Evolutionary conservation across 1,284 basidiomycete species (phyloP).

Genomic region (Schizophyllum amplum): DNA sequence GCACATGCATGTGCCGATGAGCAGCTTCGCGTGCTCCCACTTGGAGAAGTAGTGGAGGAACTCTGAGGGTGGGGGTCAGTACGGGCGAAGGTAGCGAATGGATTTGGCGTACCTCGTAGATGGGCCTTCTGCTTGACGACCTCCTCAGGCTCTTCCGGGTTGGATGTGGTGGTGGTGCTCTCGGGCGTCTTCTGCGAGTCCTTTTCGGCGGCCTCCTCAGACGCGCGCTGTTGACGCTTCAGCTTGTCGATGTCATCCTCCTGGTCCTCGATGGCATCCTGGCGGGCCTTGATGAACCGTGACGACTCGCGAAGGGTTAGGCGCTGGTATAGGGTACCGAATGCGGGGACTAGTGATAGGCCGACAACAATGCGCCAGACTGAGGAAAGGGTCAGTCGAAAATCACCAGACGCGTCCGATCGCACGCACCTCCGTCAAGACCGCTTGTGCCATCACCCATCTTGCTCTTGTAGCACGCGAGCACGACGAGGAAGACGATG

Average conservation of each 20-base stretch:
- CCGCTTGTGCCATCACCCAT: conserved; percentile 50
- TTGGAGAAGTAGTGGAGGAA: conserved; percentile 33
- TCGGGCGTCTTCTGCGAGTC: background rate
- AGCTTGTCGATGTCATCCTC: conserved; percentile 27
- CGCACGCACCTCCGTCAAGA: conserved; percentile 52
- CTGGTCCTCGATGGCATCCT: conserved; percentile 19
- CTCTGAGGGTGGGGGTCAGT: conserved; percentile 17
- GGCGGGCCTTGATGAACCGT: conserved; percentile 40
- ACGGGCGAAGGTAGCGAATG: background rate
- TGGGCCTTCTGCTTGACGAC: conserved; percentile 29
- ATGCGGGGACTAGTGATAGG: conserved; percentile 33
- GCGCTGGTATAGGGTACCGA: conserved; percentile 54
- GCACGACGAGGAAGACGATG: conserved; percentile 60
- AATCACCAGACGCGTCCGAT: background rate
- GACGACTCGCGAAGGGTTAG: conserved; percentile 66
- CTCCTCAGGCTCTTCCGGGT: conserved; percentile 6
- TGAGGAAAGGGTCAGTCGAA: conserved; percentile 2
- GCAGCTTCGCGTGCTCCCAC: conserved; percentile 32
- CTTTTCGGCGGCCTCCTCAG: conserved; percentile 5
- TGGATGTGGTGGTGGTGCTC: background rate
- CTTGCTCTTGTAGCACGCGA: conserved; percentile 57
- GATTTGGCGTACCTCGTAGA: conserved; percentile 22
- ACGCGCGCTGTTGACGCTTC: conserved; percentile 18
- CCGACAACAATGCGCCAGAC: conserved; percentile 30
- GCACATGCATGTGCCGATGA: conserved; percentile 30